Evolutionary conservation across 2,329 filamentous ascomycete genomes (phyloP), one percentile per base, ranked within the genome.

Genomic region (Ophiosphaerella herpotricha): DNA sequence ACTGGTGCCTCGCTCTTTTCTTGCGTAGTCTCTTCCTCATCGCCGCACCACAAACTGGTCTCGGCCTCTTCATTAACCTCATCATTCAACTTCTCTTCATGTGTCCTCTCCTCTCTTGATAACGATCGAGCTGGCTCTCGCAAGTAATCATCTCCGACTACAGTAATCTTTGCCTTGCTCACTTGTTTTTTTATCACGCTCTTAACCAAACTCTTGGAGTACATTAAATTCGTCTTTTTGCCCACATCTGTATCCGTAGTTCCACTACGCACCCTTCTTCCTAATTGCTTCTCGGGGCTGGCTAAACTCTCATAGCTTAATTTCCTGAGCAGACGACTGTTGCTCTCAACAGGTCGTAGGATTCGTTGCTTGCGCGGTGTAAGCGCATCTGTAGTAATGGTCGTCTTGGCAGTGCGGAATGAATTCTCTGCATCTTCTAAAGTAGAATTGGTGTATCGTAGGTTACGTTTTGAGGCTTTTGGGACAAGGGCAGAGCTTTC

Each of bases 351-450:
- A 7, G 68, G 63, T 18, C 68, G 58, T n/a, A 73, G 52, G 8
- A 68, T 50, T 6, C 70, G 64, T 50, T 72, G 70, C 41, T 64
- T 70, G 23, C 60, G 64, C 5, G 68, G 65, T 33, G 60, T 64
- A 2, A 61, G 50, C 3, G 39, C 37, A 37, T 55, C 40, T 6
- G 8, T 39, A 7, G 53, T 39, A 8, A 52, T 39, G 3, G 56
- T 38, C 13, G 55, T 48, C 38, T 66, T 68, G 2, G 61, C 60
- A 13, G 62, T 50, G 13, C 63, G 50, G 41, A 65, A 60, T 5
- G 61, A 61, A 7, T 62, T 55, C 33, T 68, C 63, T 5, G 45
- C 36, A 44, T 66, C 61, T 50, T 61, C 49, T 7, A 55, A 54
- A 3, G 61, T 63, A 4, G 52, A 50, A 33, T 60, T 63, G 2